Base-by-base conservation (phyloP, 2,329 filamentous ascomycete species). In the Paracamarosporium sp. region DNA sequence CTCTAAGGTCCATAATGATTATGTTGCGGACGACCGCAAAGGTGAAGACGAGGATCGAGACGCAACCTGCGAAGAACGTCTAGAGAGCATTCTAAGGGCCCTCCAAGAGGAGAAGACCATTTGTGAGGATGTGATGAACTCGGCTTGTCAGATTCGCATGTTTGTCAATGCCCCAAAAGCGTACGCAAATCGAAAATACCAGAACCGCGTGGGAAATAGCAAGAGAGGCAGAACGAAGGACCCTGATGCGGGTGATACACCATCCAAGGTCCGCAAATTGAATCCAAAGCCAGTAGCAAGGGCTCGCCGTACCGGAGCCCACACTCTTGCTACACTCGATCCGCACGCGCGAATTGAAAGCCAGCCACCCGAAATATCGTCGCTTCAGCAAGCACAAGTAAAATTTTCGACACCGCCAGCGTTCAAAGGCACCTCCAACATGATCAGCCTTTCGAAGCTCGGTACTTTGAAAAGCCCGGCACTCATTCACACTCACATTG, bases 81-180 rank as follows among this genome's bases (percentile, higher is more conserved):
- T 76, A 11, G 63, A 70, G 5, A 74, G 71, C 28, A 65, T 76
- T 50, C 64, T 76, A 17, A 52, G 57, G 13, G 72, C 67, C 1
- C 64, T 76, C 1, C 66, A 71, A 59, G 66, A 70, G 30, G 73
- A 76, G 50, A 76, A 75, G 61, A 74, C 72, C 0, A 73, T 76
- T 15, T 75, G 73, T 53, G 73, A 76, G 40, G 73, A 76, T 48
- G 71, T 76, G 15, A 73, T 76, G 65, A 69, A 63, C 55, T 75
- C 72, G 1, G 71, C 70, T 2, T 69, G 70, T 40, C 71, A 75
- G 54, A 73, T 75, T 41, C 64, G 73, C 6, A 76, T 76, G 72
- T 76, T 76, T 31, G 71, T 76, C 15, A 76, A 76, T 33, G 73
- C 73, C 6, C 73, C 73, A 0, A 68, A 66, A 22, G 73, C 72